Conservation (phyloP, 2,329 filamentous ascomycete genomes). For the Capronia americana region DNA sequence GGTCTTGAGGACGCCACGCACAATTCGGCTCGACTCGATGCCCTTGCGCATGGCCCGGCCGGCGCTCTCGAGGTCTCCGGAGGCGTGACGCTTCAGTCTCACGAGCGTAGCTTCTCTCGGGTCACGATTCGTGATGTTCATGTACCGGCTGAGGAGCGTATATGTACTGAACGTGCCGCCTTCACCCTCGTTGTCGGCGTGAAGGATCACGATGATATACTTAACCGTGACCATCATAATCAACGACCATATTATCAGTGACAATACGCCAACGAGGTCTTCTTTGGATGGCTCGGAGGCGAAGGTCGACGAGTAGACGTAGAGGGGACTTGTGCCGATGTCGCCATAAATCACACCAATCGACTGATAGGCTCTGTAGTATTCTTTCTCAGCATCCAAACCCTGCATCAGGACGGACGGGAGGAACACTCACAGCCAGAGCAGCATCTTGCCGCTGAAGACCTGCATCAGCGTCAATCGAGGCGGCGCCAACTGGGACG, state of each 20-base stretch:
- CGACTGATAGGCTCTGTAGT: constrained; percentile 56
- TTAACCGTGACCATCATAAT: constrained; percentile 65
- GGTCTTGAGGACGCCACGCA: constrained; percentile 57
- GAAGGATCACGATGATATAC: constrained; percentile 61
- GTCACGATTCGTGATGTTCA: constrained; percentile 60
- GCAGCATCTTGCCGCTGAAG: constrained; percentile 42
- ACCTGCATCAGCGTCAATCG: constrained; percentile 20
- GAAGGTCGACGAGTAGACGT: constrained; percentile 64
- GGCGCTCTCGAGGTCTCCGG: constrained; percentile 52
- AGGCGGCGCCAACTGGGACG: not conserved
- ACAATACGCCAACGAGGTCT: constrained; percentile 61
- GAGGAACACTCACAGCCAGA: constrained; percentile 44
- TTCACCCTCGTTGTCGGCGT: constrained; percentile 64
- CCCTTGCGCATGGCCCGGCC: constrained; percentile 53
- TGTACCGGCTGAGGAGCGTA: constrained; percentile 60
- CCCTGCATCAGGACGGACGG: not conserved
- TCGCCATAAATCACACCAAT: constrained; percentile 66
- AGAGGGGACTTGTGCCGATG: constrained; percentile 64
- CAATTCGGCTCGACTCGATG: constrained; percentile 55
- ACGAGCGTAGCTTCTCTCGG: constrained; percentile 56
- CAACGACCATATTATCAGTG: constrained; percentile 62
- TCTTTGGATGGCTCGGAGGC: constrained; percentile 50
- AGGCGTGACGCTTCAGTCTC: constrained; percentile 55
- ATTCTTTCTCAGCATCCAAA: not conserved
- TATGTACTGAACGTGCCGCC: constrained; percentile 64